Base-by-base conservation (phyloP, 306 rosid genomes). In the Trichosanthes truncata region DNA sequence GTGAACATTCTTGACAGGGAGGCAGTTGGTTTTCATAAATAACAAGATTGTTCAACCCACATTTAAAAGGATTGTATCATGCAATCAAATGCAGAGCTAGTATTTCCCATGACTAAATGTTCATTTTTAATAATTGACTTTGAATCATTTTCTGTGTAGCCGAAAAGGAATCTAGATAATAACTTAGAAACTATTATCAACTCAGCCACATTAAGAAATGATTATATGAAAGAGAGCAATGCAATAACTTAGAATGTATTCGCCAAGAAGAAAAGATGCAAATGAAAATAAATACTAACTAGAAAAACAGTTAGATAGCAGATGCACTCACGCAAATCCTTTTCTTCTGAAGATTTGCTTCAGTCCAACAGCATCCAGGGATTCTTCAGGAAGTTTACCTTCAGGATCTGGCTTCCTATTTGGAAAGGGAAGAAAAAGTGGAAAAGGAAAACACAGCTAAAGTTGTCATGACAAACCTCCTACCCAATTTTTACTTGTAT, bases 341-440 rank as follows among this genome's bases (percentile, higher is more conserved):
- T 90, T 93, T 83, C 88, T 84, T 72, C 78, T 88, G 82, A 95
- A 93, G 88, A 87, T 80, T 82, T 77, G 88, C 90, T 91, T 95
- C 86, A 93, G 85, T 86, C 85, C 89, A 78, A 87, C 87, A 88
- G 96, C 97, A 83, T 82, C 82, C 23, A 93, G 88, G 78, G 93
- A 80, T 88, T 95, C 99, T 83, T 86, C 89, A 41, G 97, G 99
- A 82, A 95, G 97, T 83, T 85, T 90, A 48, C 97, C 97, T 87
- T 91, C 99, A 25, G 90, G 96, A 84, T 93, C 97, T 78, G 92
- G 87, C 85, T 77, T 88, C 91, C 99, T 95, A 69, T 69, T 15
- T 80, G 48, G 41, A 33, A 61, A 15, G 68, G n/a, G 31, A 31
- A 17, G 38, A 60, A 60, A 21, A 26, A 26, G 14, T 60, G 55